A percentile compares a stretch with the other conserved stretches of the same genome.
Evolutionary conservation across 768 basidiomycete genomes (phyloP).

Genomic region (Mycena maculata): DNA sequence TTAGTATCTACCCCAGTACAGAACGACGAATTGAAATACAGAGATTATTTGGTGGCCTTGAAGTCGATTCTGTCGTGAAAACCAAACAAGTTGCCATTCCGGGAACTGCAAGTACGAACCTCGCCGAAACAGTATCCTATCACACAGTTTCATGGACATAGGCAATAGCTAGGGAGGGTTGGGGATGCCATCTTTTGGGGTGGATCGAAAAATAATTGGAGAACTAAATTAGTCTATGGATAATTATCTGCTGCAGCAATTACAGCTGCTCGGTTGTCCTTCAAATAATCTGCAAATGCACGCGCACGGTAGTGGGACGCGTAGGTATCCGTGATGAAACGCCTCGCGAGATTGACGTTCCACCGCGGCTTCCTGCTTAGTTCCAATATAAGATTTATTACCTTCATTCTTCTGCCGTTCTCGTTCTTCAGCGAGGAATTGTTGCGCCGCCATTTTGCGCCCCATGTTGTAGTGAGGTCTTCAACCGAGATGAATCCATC

Average conservation of each 20-base stretch:
- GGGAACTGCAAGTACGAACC: too few relatives aligned
- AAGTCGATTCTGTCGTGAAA: too few relatives aligned
- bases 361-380: not conserved
- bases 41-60: too few relatives aligned
- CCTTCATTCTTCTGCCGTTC: conserved; percentile 3
- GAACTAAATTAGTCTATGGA: not conserved
- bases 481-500: not conserved
- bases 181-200: too few relatives aligned
- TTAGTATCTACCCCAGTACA: too few relatives aligned
- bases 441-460: conserved; percentile 1
- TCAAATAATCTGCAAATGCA: not conserved
- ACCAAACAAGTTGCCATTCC: too few relatives aligned
- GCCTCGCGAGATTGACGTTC: not conserved
- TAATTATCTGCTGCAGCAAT: not conserved
- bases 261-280: not conserved
- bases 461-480: not conserved
- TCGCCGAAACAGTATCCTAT: too few relatives aligned
- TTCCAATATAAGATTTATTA: not conserved
- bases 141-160: too few relatives aligned
- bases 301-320: not conserved
- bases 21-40: too few relatives aligned
- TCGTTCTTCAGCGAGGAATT: not conserved
- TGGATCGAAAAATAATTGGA: too few relatives aligned
- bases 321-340: conserved; percentile 6
- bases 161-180: too few relatives aligned